Percentiles rank a stretch among this genome's conserved stretches.
Evolutionary conservation across 106 monocot genomes (phyloP).

Genomic region (Gastrodia elata): DNA sequence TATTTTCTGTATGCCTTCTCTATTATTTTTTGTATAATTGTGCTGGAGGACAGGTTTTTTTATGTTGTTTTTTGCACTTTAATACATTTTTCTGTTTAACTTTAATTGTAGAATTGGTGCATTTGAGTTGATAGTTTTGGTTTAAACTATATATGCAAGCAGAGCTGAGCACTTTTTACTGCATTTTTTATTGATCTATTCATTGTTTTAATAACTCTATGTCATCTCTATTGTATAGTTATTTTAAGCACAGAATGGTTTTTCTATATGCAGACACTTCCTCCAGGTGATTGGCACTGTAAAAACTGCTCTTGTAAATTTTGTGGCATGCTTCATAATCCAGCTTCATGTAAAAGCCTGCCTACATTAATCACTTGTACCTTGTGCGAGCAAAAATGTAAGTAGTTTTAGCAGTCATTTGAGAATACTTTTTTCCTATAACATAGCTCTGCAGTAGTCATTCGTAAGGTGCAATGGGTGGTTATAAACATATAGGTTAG

Average conservation of each 20-base stretch:
- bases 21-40: not conserved
- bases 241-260: not conserved
- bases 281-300: slow-evolving; percentile 76
- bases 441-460: not conserved
- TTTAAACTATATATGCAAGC: not conserved
- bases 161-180: not conserved
- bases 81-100: not conserved
- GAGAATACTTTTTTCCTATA: not conserved
- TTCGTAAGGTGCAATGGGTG: not conserved
- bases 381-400: slow-evolving; percentile 82
- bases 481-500: not conserved
- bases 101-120: not conserved
- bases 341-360: slow-evolving; percentile 3
- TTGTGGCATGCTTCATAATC: slow-evolving; percentile 38
- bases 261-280: slow-evolving; percentile 52
- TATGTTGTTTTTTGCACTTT: not conserved
- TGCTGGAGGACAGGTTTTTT: not conserved
- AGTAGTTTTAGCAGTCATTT: not conserved
- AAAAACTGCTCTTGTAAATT: slow-evolving; percentile 73
- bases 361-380: slow-evolving; percentile 39
- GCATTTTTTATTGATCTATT: not conserved
- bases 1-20: not conserved
- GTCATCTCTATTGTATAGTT: not conserved
- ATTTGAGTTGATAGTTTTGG: not conserved
- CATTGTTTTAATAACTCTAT: not conserved